phyloP scores from a whole-genome alignment of 176 grass and related monocot species.

The Avena eriantha region DNA sequence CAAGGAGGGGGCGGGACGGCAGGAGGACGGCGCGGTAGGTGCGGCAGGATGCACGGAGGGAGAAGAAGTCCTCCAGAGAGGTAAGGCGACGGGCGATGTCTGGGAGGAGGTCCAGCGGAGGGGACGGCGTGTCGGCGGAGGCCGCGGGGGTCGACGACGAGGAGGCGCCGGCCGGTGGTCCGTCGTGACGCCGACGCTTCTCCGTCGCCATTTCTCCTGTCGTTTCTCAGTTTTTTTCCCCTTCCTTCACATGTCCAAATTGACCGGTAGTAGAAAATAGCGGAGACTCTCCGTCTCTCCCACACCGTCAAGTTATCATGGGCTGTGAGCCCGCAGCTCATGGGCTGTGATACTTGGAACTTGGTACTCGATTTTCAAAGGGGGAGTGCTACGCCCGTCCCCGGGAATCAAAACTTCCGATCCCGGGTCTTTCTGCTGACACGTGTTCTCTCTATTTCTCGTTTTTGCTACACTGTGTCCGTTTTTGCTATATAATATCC shows the following conservation, averaged over 20 bases:
- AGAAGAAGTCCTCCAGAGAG: constrained; percentile 69
- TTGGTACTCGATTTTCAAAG: not conserved
- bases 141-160: not conserved
- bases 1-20: constrained; percentile 42
- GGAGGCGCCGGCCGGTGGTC: not conserved
- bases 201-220: constrained; percentile 43
- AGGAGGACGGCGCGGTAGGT: constrained; percentile 52
- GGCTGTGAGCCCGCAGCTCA: not conserved
- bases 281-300: not conserved
- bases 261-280: not conserved
- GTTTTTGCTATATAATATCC: too few species aligned
- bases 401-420: too few species aligned
- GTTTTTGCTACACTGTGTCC: too few species aligned
- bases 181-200: constrained; percentile 45
- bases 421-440: too few species aligned
- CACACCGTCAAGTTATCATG: not conserved
- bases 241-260: not conserved
- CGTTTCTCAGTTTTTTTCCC: not conserved
- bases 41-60: constrained; percentile 58
- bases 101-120: constrained; percentile 50
- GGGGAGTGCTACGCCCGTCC: too few species aligned
- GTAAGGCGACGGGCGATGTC: constrained; percentile 56
- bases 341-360: not conserved
- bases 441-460: too few species aligned
- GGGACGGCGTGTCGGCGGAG: constrained; percentile 39